phyloP scores from a whole-genome alignment of 1,139 yeast genomes.

The Pichia terricola region DNA sequence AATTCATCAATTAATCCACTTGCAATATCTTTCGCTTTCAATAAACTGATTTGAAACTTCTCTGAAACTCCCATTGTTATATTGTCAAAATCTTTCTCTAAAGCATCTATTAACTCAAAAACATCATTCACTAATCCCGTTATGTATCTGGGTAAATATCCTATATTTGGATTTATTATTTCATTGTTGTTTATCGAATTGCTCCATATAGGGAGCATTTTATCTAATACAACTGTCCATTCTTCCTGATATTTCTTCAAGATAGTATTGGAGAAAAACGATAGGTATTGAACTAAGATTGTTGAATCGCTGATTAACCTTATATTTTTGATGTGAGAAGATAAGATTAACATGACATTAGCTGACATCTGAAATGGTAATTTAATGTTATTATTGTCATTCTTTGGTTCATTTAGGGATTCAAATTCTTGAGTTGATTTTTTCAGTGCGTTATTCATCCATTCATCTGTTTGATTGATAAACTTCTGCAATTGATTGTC shows the following conservation, averaged over 20 bases:
- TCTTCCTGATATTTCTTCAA: slow-evolving; percentile 15
- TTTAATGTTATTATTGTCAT: slow-evolving; percentile 17
- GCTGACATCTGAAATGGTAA: slow-evolving; percentile 23
- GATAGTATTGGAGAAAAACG: slow-evolving; percentile 16
- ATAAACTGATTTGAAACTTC: slow-evolving; percentile 16
- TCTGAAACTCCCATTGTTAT: slow-evolving; percentile 16
- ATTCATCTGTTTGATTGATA: slow-evolving; percentile 17
- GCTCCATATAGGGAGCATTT: slow-evolving; percentile 9
- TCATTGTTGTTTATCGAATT: slow-evolving; percentile 4
- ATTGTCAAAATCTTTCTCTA: slow-evolving; percentile 17
- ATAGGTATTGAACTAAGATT: slow-evolving; percentile 17
- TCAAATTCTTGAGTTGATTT: slow-evolving; percentile 17
- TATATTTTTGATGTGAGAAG: slow-evolving; percentile 19
- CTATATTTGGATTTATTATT: slow-evolving; percentile 12
- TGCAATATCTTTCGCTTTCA: slow-evolving; percentile 11
- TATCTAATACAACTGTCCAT: slow-evolving; percentile 16
- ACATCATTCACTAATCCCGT: slow-evolving; percentile 23
- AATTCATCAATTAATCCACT: slow-evolving; percentile 15
- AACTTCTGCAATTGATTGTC: slow-evolving; percentile 20
- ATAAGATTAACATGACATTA: slow-evolving; percentile 17
- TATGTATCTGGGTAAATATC: slow-evolving; percentile 23
- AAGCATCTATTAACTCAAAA: slow-evolving; percentile 22
- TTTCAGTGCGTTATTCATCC: slow-evolving; percentile 20
- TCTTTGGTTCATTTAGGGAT: slow-evolving; percentile 18
- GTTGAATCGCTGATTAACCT: slow-evolving; percentile 20